These are phyloP conservation scores for Eucalyptus cloeziana DNA, from an alignment of 345 rosid species.

Conservation along the genomic window DNA sequence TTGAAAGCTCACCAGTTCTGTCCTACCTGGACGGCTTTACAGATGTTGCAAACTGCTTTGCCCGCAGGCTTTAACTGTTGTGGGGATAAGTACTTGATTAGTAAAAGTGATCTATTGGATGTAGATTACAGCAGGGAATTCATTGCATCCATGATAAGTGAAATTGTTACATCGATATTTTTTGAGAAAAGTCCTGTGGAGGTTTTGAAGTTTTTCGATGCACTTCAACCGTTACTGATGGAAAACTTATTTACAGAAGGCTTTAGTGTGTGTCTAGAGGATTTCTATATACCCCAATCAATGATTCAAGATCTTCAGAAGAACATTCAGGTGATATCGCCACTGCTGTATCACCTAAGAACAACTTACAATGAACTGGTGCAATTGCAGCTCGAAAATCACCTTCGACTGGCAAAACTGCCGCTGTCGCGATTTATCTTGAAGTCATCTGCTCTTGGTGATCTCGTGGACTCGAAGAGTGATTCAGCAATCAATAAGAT, in stretches of 20 bases:
- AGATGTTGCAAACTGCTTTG: conserved; percentile 61
- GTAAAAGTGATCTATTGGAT: conserved; percentile 40
- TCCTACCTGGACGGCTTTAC: conserved; percentile 63
- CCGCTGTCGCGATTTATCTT: conserved; percentile 40
- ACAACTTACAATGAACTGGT: conserved; percentile 47
- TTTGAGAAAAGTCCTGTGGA: conserved; percentile 66
- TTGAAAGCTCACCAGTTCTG: conserved; percentile 24
- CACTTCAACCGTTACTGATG: conserved; percentile 80
- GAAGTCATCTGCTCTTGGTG: conserved; percentile 50
- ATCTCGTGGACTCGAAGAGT: conserved; percentile 67
- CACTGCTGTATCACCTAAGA: conserved; percentile 44
- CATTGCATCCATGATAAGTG: conserved; percentile 40
- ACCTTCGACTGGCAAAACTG: conserved; percentile 36
- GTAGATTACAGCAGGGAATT: conserved; percentile 35
- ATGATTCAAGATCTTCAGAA: conserved; percentile 20
- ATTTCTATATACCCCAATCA: conserved; percentile 44
- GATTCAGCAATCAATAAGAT: conserved; percentile 62
- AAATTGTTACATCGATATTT: conserved; percentile 47
- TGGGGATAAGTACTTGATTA: conserved; percentile 45
- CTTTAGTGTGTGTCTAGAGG: conserved; percentile 58
- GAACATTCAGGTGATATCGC: conserved; percentile 27
- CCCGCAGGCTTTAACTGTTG: conserved; percentile 49
- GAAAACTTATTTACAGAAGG: conserved; percentile 59
- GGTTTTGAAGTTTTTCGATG: conserved; percentile 56
- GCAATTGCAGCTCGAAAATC: conserved; percentile 63